Evolutionary conservation across 177 flowering plant species (phyloP).

Genomic region (Vitis hybrid): DNA sequence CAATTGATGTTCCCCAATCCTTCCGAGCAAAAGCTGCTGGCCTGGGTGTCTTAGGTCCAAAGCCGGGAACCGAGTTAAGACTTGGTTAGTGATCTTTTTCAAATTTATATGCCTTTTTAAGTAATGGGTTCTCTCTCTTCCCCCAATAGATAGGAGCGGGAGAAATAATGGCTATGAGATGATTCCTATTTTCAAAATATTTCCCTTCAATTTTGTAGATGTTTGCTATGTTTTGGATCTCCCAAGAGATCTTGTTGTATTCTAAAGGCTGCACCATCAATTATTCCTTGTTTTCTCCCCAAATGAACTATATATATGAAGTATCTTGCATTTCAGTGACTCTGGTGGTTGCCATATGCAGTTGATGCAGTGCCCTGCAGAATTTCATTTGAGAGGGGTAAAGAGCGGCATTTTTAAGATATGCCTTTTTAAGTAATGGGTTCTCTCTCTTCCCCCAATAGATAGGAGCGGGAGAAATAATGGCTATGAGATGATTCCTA

Average conservation of each 20-base stretch:
- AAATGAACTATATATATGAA: no score
- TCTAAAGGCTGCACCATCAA: no score
- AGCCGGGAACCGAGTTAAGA: conserved; percentile 71
- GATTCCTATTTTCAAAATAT: background rate
- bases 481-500: background rate
- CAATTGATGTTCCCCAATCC: conserved; percentile 37
- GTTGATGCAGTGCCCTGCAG: conserved; percentile 94
- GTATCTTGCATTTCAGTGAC: conserved; percentile 2
- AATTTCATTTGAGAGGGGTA: conserved; percentile 96
- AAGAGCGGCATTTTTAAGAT: conserved; percentile 75
- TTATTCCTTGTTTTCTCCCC: no score
- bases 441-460: no score
- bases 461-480: background rate
- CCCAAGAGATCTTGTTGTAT: background rate
- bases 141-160: no score
- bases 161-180: background rate
- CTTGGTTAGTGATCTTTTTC: conserved; percentile 51
- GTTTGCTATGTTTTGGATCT: background rate
- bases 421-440: background rate
- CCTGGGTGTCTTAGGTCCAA: conserved; percentile 57
- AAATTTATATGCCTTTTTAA: background rate
- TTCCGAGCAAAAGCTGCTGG: conserved; percentile 72
- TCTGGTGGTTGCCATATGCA: conserved; percentile 36
- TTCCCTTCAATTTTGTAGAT: background rate
- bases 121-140: no score